Evolutionary conservation across 805 yeast genomes (phyloP).

Genomic region (Schwanniomyces vanrijiae): DNA sequence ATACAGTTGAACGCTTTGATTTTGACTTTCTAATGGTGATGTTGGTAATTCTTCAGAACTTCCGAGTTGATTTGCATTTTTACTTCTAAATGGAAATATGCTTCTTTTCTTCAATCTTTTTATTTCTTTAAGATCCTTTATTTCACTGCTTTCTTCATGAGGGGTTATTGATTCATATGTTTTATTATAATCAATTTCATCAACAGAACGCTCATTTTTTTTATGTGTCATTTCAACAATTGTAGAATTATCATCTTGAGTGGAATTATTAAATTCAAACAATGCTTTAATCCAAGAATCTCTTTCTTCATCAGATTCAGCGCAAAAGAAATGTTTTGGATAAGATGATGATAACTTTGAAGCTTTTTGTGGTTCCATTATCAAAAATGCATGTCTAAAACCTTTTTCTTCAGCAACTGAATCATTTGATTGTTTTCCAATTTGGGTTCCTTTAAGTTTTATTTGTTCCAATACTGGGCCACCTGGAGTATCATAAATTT

Average conservation of each 20-base stretch:
- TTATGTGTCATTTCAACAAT: neutral
- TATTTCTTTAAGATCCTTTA: conserved; percentile 28
- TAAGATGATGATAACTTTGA: conserved; percentile 29
- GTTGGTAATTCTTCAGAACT: conserved; percentile 1
- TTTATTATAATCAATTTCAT: conserved; percentile 8
- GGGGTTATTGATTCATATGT: neutral
- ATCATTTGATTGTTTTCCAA: conserved; percentile 51
- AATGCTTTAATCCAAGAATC: conserved; percentile 64
- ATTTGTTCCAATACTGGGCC: conserved; percentile 56
- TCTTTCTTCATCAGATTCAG: conserved; percentile 76
- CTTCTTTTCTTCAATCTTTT: conserved; percentile 56
- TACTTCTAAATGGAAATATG: conserved; percentile 53
- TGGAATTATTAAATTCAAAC: conserved; percentile 30
- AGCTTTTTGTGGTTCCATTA: conserved; percentile 46
- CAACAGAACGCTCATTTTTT: conserved; percentile 10
- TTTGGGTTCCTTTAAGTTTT: conserved; percentile 49
- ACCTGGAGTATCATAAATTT: conserved; percentile 56
- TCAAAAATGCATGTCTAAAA: conserved; percentile 60
- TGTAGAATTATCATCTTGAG: neutral
- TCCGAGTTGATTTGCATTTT: neutral
- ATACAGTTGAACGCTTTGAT: conserved; percentile 24
- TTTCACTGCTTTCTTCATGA: neutral
- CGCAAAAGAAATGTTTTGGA: conserved; percentile 67
- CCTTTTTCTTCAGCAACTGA: conserved; percentile 47
- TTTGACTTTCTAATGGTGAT: conserved; percentile 7